These are phyloP conservation scores for Auricularia auricula-judae DNA, from an alignment of 768 basidiomycete species.

Conservation along the genomic window DNA sequence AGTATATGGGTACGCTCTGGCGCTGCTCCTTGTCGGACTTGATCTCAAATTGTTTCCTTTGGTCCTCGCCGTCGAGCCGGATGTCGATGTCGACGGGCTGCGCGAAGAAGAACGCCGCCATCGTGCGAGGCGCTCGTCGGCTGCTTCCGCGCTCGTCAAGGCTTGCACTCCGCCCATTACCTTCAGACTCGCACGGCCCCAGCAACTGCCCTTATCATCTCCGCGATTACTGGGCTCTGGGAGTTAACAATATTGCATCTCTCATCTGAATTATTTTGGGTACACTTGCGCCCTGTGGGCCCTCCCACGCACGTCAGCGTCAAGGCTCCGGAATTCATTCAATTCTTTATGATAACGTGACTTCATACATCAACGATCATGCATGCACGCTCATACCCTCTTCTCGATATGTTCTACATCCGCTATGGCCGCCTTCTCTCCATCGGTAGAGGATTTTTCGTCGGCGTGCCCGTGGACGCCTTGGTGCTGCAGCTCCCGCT, in stretches of 20 bases:
- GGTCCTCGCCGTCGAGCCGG: constrained; percentile 77
- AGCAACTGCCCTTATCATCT: no score
- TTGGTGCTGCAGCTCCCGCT: constrained; percentile 1
- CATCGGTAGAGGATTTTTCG: neutral
- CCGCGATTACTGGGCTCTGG: no score
- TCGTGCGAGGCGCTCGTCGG: constrained; percentile 14
- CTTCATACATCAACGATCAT: no score
- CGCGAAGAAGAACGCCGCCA: constrained; percentile 89
- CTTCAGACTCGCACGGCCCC: no score
- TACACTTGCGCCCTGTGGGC: no score
- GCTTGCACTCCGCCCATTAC: no score
- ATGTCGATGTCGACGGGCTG: constrained; percentile 88
- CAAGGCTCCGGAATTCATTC: no score
- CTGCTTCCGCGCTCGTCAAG: no score
- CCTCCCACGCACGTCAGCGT: no score
- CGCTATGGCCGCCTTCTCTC: neutral
- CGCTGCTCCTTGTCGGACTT: constrained; percentile 84
- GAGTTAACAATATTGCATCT: no score
- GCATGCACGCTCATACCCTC: neutral
- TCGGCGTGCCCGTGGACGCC: neutral
- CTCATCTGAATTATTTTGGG: no score
- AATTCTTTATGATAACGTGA: no score
- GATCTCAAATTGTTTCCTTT: constrained; percentile 78
- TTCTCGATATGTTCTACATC: neutral
- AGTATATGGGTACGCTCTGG: constrained; percentile 67